Base-by-base conservation (phyloP, 257 asterid genomes). In the Solanum sparsipilum region DNA sequence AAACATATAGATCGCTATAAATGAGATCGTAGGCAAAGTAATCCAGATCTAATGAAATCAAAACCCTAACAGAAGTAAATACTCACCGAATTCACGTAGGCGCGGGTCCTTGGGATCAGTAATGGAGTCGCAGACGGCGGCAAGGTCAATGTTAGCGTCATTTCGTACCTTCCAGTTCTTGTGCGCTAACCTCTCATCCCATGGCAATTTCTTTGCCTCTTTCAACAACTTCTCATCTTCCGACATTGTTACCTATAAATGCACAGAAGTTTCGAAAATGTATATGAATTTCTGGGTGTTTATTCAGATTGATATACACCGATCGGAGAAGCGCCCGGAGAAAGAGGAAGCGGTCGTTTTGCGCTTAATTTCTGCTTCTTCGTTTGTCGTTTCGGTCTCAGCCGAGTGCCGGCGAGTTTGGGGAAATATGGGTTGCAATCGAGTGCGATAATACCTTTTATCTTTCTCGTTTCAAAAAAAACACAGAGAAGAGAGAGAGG, bases 141-240 rank as follows among this genome's bases (percentile, higher is more conserved):
- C 99, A 91, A 97, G 93, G 93, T 97, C 99, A 88, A 97, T 95
- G 87, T 97, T 97, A 32, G 93, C 99, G 86, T 96, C 99, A 84
- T 96, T 97, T 89, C 99, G 92, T n/a, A 97, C 99, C 91, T 97
- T 97, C 99, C 99, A 97, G 88, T 96, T 97, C 94, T 96, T 97
- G 89, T 97, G 99, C 95, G 93, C 74, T 91, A 97, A 90, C 63
- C 99, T 94, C 88, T 97, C 99, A 93, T 95, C 99, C 99, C 99
- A 97, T 5, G 98, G 95, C 89, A 95, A 92, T 89, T 97, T 97
- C 97, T 97, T 97, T 73, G 99, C 99, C 95, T 95, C 99, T 95
- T 96, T 97, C 97, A 97, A 92, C 86, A 97, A 94, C 94, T 97
- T 97, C 96, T 97, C 99, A 87, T 97, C 99, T 95, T 97, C 99